Evolutionary conservation across 331 rosid genomes (phyloP).

Genomic region (Erythrophleum ivorense): DNA sequence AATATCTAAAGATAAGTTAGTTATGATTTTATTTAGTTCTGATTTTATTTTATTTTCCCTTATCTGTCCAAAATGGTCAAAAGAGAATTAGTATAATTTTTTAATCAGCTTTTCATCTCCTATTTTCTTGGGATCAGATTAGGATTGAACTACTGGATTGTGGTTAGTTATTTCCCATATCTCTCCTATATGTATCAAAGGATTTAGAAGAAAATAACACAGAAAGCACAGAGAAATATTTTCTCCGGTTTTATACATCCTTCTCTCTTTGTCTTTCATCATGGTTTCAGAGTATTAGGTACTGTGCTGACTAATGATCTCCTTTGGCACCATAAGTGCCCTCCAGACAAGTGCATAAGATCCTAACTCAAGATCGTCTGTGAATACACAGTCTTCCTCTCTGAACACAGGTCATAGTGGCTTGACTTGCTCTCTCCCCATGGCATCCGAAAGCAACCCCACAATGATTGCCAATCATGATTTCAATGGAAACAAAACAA

Average conservation of each 20-base stretch:
- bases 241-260: background rate
- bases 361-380: background rate
- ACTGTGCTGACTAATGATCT: background rate
- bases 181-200: background rate
- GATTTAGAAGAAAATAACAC: background rate
- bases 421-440: background rate
- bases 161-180: background rate
- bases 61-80: background rate
- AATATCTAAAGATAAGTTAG: too few relatives aligned
- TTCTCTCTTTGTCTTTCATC: background rate
- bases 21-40: too few relatives aligned
- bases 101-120: background rate
- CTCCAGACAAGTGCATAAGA: background rate
- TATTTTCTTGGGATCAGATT: background rate
- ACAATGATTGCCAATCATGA: background rate
- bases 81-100: background rate
- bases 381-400: background rate
- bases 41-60: background rate
- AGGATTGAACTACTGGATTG: background rate
- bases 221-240: background rate
- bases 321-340: background rate
- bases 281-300: background rate
- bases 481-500: background rate
- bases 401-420: background rate
- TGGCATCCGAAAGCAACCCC: background rate